These are phyloP conservation scores for Avicennia marina DNA, from an alignment of 257 asterid genomes.

Conservation along the genomic window DNA sequence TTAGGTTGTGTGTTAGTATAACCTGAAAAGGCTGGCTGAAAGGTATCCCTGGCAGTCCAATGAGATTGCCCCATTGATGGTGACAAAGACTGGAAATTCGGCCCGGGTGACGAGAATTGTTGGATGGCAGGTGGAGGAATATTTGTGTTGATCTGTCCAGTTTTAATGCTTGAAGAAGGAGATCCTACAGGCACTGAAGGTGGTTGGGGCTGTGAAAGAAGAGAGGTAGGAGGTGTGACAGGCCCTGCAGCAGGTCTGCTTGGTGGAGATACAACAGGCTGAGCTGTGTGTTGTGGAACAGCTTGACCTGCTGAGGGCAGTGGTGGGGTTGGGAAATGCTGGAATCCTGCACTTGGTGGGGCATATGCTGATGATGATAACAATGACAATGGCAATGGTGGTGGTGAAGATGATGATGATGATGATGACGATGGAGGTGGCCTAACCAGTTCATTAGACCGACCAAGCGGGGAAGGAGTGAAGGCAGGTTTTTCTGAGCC, in stretches of 20 bases:
- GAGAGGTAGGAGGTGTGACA: too few species aligned
- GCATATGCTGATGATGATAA: too few species aligned
- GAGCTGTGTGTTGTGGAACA: slow-evolving; percentile 43
- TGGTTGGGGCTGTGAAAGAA: slow-evolving; percentile 42
- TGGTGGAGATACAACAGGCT: slow-evolving; percentile 45
- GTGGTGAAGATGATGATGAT: too few species aligned
- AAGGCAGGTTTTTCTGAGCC: slow-evolving; percentile 39
- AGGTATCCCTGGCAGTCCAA: slow-evolving; percentile 45
- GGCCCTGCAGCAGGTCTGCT: slow-evolving; percentile 40
- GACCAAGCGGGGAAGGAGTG: slow-evolving; percentile 43
- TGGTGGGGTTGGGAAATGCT: slow-evolving; percentile 49
- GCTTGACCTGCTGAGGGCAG: slow-evolving; percentile 37
- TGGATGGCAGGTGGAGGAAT: slow-evolving; percentile 38
- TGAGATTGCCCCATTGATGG: slow-evolving; percentile 48
- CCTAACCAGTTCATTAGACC: slow-evolving; percentile 43
- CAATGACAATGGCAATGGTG: too few species aligned
- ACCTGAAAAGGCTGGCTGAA: slow-evolving; percentile 62
- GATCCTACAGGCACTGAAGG: slow-evolving; percentile 52
- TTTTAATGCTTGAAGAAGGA: slow-evolving; percentile 47
- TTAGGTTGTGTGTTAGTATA: slow-evolving; percentile 50
- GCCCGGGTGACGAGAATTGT: slow-evolving; percentile 34
- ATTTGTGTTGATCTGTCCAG: slow-evolving; percentile 36
- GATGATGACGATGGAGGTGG: slow-evolving; percentile 43
- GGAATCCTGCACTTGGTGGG: slow-evolving; percentile 56
- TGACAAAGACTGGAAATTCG: slow-evolving; percentile 57